phyloP scores from a whole-genome alignment of 2,329 filamentous ascomycete species.

The Ophiostoma perfectum region DNA sequence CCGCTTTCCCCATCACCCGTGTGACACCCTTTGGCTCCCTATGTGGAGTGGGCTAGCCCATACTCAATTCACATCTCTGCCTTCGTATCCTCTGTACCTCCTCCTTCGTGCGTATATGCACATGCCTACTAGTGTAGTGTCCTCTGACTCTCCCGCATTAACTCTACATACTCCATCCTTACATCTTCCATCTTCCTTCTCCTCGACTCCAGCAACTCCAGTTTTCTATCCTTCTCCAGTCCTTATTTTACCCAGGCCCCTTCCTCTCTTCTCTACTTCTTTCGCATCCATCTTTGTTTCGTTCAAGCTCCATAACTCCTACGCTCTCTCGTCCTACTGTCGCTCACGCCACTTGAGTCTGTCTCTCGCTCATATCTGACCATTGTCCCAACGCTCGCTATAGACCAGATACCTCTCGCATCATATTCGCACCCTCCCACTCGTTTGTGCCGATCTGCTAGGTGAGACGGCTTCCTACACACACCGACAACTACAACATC shows the following conservation, averaged over 20 bases:
- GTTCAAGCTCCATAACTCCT: background rate
- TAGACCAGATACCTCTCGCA: background rate
- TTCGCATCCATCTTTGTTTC: background rate
- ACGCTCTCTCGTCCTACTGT: slow-evolving; percentile 10
- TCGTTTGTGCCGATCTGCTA: background rate
- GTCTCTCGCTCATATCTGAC: slow-evolving; percentile 27
- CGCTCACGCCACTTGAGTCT: slow-evolving; percentile 16
- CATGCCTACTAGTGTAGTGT: background rate
- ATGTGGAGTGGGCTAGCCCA: slow-evolving; percentile 19
- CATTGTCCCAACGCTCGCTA: slow-evolving; percentile 11
- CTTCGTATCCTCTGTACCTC: background rate
- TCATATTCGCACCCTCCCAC: background rate
- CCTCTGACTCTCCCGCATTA: slow-evolving; percentile 14
- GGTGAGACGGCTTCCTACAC: background rate
- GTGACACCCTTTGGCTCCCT: slow-evolving; percentile 14
- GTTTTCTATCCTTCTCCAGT: background rate
- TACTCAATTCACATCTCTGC: slow-evolving; percentile 6
- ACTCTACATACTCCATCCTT: background rate
- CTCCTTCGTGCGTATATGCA: background rate
- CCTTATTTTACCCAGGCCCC: background rate
- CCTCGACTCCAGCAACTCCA: slow-evolving; percentile 1
- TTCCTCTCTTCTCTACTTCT: background rate
- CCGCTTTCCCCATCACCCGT: slow-evolving; percentile 8
- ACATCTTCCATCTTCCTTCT: background rate
- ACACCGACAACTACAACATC: background rate